Evolutionary conservation across 371 early-diverging fungal genomes (phyloP).

Genomic region (Rhizomucor miehei): DNA sequence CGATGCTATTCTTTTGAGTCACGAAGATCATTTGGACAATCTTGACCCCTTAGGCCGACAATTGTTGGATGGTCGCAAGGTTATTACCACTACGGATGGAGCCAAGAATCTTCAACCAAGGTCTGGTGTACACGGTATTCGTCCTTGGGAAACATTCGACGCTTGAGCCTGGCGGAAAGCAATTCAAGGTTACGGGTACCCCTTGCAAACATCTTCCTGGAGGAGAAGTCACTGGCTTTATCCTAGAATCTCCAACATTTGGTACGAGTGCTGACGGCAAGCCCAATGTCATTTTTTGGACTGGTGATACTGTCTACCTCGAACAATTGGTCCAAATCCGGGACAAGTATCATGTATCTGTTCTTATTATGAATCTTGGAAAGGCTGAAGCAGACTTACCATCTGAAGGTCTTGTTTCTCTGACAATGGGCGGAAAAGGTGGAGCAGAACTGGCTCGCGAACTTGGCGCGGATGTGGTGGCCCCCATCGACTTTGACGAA

Average conservation of each 20-base stretch:
- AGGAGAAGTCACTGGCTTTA: conserved; percentile 1
- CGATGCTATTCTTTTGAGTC: not conserved
- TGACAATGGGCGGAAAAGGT: conserved; percentile 3
- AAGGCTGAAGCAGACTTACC: not conserved
- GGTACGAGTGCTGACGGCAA: conserved; percentile 1
- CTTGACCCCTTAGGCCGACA: not conserved
- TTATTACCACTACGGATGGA: conserved; percentile 2
- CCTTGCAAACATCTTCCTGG: conserved; percentile 3
- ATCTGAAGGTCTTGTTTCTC: not conserved
- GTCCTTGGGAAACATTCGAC: conserved; percentile 1
- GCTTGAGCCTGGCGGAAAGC: not conserved
- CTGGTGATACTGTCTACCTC: conserved; percentile 1
- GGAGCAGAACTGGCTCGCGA: conserved; percentile 1
- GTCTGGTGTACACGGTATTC: not conserved
- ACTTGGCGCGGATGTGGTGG: not conserved
- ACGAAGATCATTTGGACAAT: conserved; percentile 2
- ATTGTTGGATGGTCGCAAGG: not conserved
- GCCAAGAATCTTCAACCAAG: conserved; percentile 4
- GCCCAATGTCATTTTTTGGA: conserved; percentile 1
- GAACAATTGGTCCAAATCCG: not conserved
- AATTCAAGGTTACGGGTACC: not conserved
- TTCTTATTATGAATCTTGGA: conserved; percentile 2
- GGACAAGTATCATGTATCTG: conserved; percentile 2
- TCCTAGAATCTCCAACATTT: not conserved
- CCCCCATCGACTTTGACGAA: conserved; percentile 1